Conservation (phyloP, 805 yeast species). For the Cyberlindnera samutprakarnensis region DNA sequence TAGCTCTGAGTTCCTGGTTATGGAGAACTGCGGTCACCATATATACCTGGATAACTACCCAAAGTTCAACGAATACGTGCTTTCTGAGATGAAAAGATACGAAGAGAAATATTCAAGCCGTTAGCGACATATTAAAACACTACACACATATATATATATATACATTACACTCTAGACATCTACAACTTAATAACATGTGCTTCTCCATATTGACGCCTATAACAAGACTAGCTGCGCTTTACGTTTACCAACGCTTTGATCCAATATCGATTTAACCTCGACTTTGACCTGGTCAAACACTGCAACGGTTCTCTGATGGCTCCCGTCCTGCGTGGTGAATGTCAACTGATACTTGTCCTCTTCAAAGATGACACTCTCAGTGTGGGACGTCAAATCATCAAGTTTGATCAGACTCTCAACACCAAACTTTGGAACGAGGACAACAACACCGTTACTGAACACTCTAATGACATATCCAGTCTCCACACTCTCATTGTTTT, state of each 20-base stretch:
- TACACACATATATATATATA: background rate
- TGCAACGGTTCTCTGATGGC: conserved; percentile 41
- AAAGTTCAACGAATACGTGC: conserved; percentile 44
- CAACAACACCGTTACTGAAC: conserved; percentile 90
- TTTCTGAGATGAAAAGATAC: conserved; percentile 40
- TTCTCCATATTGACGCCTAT: conserved; percentile 1
- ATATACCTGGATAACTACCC: conserved; percentile 61
- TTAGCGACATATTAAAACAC: no score
- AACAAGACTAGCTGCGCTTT: conserved; percentile 66
- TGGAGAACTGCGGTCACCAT: conserved; percentile 68
- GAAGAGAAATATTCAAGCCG: conserved; percentile 3
- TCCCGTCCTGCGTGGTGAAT: conserved; percentile 42
- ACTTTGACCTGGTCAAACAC: conserved; percentile 86
- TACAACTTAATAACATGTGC: no score
- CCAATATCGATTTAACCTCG: conserved; percentile 72
- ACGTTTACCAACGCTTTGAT: conserved; percentile 86
- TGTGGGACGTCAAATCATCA: conserved; percentile 63
- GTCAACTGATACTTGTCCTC: conserved; percentile 71
- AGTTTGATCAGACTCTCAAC: conserved; percentile 87
- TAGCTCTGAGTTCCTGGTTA: conserved; percentile 29
- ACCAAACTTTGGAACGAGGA: conserved; percentile 91
- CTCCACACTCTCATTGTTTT: conserved; percentile 68
- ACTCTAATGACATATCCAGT: conserved; percentile 91
- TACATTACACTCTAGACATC: background rate
- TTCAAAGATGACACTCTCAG: conserved; percentile 53